Evolutionary conservation across 345 rosid species (phyloP).

Genomic region (Abelmoschus esculentus): DNA sequence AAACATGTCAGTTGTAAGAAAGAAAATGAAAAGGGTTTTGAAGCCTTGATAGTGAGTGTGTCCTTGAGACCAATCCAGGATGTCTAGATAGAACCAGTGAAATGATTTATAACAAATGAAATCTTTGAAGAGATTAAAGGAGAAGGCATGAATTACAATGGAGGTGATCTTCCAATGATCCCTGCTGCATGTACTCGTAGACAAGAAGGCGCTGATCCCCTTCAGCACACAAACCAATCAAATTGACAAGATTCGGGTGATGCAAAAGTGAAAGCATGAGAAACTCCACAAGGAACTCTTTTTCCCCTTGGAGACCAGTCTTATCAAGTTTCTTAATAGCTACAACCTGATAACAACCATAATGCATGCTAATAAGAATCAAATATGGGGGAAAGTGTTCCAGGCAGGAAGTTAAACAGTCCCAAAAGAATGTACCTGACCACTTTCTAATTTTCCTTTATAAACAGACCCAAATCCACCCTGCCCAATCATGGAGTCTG

Average conservation of each 20-base stretch:
- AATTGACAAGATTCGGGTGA: conserved; percentile 60
- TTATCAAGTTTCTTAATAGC: conserved; percentile 67
- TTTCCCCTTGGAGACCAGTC: conserved; percentile 65
- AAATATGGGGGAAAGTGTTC: neutral
- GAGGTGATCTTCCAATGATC: conserved; percentile 68
- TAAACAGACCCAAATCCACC: conserved; percentile 81
- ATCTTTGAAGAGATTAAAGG: neutral
- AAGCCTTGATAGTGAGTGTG: neutral
- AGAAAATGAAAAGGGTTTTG: neutral
- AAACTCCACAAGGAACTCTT: conserved; percentile 77
- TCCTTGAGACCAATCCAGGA: neutral
- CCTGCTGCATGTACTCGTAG: conserved; percentile 58
- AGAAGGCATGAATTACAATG: conserved; percentile 29
- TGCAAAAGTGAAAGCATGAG: conserved; percentile 68
- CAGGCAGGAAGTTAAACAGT: neutral
- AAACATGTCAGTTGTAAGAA: neutral
- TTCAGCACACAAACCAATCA: conserved; percentile 72
- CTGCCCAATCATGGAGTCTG: conserved; percentile 46
- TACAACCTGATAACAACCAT: conserved; percentile 33
- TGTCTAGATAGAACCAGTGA: neutral
- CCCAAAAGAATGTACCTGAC: conserved; percentile 39
- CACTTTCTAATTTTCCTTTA: conserved; percentile 39
- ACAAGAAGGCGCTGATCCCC: conserved; percentile 72
- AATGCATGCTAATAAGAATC: neutral
- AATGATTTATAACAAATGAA: neutral